Base-by-base conservation (phyloP, 805 yeast genomes). In the Candida stauntonica region DNA sequence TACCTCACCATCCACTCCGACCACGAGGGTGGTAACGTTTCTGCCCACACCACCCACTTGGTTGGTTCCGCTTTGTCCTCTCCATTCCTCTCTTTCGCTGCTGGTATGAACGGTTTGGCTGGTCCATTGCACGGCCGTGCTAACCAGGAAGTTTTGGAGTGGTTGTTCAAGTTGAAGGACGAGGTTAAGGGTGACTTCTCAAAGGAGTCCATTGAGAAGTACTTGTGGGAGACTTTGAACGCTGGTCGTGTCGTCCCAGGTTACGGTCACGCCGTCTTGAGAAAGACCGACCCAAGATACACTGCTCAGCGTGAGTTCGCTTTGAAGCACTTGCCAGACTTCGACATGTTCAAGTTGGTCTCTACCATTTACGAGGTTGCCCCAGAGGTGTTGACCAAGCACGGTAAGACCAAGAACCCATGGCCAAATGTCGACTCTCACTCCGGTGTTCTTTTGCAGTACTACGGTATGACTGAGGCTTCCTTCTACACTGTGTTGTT, bases 371-470 rank as follows among this genome's bases (percentile, higher is more conserved):
- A 81, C 67, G 81, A 83, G 65, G 85, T 84, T 55, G 93, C 93
- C 47, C 93, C 93, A 66, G 73, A 64, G 51, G 91, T 84, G 36
- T 74, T 84, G 54, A 79, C 84, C 54, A 72, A 81, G 68, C 91
- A 84, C 65, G 93, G 91, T 64, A 85, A 85, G 77, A 84, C 91
- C 60, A 83, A 84, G 77, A 84, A 84, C 77, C 93, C 93, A 68
- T 84, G 88, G 88, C 93, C 94, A 67, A 84, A 84, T 62, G 94
- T 84, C 50, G 94, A 84, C 68, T 81, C 93, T 38, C 87, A 81
- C 68, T 82, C 91, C 35, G 94, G 94, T 68, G 87, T 83, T 47
- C 67, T 85, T 54, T 73, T 84, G 65, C 89, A 84, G 67, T 80
- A 85, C 75, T 84, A 84, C 70, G 94, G 94, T 54, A 68, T 84